Base-by-base conservation (phyloP, 805 yeast genomes). In the Candida golubevii region DNA sequence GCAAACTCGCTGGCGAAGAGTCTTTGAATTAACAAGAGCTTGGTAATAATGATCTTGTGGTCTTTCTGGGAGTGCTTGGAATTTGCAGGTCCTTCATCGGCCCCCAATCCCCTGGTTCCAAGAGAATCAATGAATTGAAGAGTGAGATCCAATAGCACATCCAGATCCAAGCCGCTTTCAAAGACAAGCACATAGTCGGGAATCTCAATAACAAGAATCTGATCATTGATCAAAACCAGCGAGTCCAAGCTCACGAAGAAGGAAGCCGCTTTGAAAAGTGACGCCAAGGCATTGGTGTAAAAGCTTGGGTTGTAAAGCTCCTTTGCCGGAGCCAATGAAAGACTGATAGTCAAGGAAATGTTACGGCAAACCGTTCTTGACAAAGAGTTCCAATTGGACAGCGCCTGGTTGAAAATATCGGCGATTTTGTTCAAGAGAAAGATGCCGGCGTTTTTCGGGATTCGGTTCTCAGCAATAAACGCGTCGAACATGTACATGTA, bases 351-450 rank as follows among this genome's bases (percentile, higher is more conserved):
- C 38, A 80, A 64, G 4, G 79, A 71, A 14, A 79, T 71, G 8
- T 79, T 71, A 40, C 89, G 74, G 53, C 88, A 82, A 34, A 81
- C 63, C 0, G 86, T 78, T 56, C 88, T 71, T 4, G 86, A 82
- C 37, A 78, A 69, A 32, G 79, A 71, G 58, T 70, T 79, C 88
- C 89, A 83, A 38, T 72, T 77, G 2, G 69, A 61, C 34, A 69
- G 71, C 12, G 80, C 81, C 32, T 71, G 69, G 10, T 66, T 56
- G 51, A 81, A 79, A 38, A 75, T 64, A 9, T 62, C 65, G 2
- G 78, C 62, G 57, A 80, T 67, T 49, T 72, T 66, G 18, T 66
- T 57, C 33, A 83, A 55, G 36, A 83, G 56, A 42, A 69, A 69
- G 26, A 74, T 61, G 6, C 88, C 88, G 47, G 80, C 65, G 2